Conservation (phyloP, 192 early-diverging fungal species). For the Umbelopsis ramanniana region DNA sequence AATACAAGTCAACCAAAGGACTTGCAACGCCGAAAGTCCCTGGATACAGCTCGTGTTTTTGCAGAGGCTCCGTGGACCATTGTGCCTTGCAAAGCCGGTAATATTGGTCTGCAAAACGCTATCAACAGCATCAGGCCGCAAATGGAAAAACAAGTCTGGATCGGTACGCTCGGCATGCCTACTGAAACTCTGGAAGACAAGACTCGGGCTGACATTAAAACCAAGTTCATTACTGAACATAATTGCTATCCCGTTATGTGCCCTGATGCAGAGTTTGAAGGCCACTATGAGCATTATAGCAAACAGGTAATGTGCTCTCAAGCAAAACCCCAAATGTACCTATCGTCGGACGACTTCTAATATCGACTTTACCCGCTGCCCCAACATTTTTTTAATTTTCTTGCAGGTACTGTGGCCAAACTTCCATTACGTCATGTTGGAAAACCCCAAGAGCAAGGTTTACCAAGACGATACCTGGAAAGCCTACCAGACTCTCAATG, state of each 20-base stretch:
- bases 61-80: conserved; percentile 60
- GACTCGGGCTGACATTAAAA: conserved; percentile 60
- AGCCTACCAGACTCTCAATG: conserved; percentile 82
- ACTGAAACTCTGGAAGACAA: conserved; percentile 71
- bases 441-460: conserved; percentile 80
- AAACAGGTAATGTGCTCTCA: conserved; percentile 83
- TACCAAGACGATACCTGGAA: conserved; percentile 85
- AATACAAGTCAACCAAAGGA: conserved; percentile 9
- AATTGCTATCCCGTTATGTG: conserved; percentile 82
- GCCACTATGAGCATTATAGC: conserved; percentile 93
- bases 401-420: conserved; percentile 90
- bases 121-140: conserved; percentile 69
- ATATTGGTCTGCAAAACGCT: conserved; percentile 95
- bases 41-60: conserved; percentile 43
- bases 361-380: neutral
- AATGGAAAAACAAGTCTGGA: conserved; percentile 68
- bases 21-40: conserved; percentile 31
- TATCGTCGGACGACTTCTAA: neutral
- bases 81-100: conserved; percentile 80
- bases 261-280: conserved; percentile 80
- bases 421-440: conserved; percentile 95
- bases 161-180: conserved; percentile 77
- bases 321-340: no score
- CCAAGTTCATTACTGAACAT: conserved; percentile 63
- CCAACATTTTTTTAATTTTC: conserved; percentile 4